Conservation (phyloP, 2,329 filamentous ascomycete genomes). For the Diaporthe australafricana region DNA sequence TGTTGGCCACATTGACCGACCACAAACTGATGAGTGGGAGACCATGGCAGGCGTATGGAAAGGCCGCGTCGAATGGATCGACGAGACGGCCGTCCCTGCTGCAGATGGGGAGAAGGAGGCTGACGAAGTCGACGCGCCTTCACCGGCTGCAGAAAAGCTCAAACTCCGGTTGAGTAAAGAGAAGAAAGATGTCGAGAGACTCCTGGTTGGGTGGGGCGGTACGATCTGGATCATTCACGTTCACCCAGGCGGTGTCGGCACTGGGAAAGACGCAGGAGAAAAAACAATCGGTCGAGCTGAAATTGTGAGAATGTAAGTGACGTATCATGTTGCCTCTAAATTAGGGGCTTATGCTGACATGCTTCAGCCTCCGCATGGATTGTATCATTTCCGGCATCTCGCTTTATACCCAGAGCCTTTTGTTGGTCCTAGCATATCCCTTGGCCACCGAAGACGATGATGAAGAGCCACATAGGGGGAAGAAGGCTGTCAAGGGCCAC, state of each 20-base stretch:
- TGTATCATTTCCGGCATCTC: slow-evolving; percentile 98
- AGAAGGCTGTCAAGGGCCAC: slow-evolving; percentile 51
- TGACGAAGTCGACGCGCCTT: slow-evolving; percentile 48
- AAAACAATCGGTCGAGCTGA: slow-evolving; percentile 83
- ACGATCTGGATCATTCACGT: slow-evolving; percentile 97
- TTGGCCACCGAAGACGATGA: slow-evolving; percentile 78
- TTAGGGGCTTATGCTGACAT: slow-evolving; percentile 43
- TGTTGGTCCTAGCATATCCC: slow-evolving; percentile 93
- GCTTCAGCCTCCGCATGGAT: slow-evolving; percentile 84
- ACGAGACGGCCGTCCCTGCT: slow-evolving; percentile 81
- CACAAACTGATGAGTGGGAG: slow-evolving; percentile 89
- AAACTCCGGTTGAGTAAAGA: slow-evolving; percentile 61
- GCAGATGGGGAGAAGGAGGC: slow-evolving; percentile 67
- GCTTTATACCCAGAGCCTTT: slow-evolving; percentile 90
- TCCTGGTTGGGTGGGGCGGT: slow-evolving; percentile 95
- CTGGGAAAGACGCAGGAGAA: slow-evolving; percentile 76
- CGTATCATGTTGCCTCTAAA: background rate
- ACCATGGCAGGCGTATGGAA: slow-evolving; percentile 98
- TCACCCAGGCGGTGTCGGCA: slow-evolving; percentile 76
- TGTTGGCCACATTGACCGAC: slow-evolving; percentile 90
- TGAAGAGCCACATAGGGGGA: slow-evolving; percentile 53
- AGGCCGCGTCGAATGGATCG: slow-evolving; percentile 91
- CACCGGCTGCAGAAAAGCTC: slow-evolving; percentile 59
- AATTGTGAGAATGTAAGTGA: slow-evolving; percentile 88
- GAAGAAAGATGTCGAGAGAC: slow-evolving; percentile 73